Evolutionary conservation across 164 flowering plant genomes (phyloP).

Genomic region (Liquidambar formosana): DNA sequence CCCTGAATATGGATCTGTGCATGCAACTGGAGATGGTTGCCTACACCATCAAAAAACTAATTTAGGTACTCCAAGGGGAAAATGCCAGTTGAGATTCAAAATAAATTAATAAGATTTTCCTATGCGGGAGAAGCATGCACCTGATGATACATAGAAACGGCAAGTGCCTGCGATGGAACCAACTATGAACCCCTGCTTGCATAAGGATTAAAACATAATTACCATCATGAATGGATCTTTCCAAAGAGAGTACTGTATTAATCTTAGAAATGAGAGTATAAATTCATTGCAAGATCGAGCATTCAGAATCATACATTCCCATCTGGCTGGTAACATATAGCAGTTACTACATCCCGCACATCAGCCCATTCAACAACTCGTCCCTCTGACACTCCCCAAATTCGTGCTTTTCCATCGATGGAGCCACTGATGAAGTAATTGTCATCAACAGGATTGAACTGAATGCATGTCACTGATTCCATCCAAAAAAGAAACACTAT

Average conservation of each 20-base stretch:
- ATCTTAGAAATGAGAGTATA: neutral
- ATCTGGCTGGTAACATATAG: constrained; percentile 72
- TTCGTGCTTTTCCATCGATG: constrained; percentile 85
- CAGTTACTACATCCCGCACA: constrained; percentile 62
- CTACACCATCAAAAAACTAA: constrained; percentile 33
- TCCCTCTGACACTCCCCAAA: constrained; percentile 64
- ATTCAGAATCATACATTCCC: constrained; percentile 49
- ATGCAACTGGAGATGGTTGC: constrained; percentile 39
- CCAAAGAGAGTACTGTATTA: neutral
- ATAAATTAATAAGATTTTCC: neutral
- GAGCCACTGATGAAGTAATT: constrained; percentile 82
- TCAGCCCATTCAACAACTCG: constrained; percentile 88
- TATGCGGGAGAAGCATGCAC: constrained; percentile 25
- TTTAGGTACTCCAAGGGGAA: neutral
- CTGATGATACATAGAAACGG: constrained; percentile 63
- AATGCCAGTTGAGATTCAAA: neutral
- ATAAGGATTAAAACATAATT: constrained; percentile 12
- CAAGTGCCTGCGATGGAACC: constrained; percentile 74
- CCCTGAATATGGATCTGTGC: constrained; percentile 46
- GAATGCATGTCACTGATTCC: constrained; percentile 78
- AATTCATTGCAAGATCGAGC: neutral
- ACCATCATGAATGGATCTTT: constrained; percentile 8
- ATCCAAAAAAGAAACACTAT: constrained; percentile 8
- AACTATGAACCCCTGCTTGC: constrained; percentile 65
- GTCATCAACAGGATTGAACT: constrained; percentile 84